Percentiles rank a stretch among this genome's conserved stretches.
These are phyloP conservation scores for Plasmodium adleri DNA, from an alignment of 169 alveolate genomes.

Conservation along the genomic window DNA sequence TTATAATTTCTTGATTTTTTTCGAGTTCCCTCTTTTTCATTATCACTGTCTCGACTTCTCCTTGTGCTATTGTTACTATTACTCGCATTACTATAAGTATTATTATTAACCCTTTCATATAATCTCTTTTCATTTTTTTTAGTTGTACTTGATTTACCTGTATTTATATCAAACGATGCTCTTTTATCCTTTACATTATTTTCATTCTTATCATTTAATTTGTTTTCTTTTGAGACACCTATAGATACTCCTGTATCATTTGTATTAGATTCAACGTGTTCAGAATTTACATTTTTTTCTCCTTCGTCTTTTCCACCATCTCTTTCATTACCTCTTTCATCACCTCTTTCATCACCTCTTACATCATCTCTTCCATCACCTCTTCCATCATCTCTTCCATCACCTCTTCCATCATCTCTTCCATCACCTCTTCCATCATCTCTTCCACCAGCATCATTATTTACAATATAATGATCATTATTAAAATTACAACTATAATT, in stretches of 20 bases:
- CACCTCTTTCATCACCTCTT: no score
- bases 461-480: not conserved
- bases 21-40: constrained; percentile 26
- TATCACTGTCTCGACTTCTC: constrained; percentile 18
- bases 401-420: no score
- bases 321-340: no score
- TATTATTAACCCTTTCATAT: constrained; percentile 34
- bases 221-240: not conserved
- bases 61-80: constrained; percentile 42
- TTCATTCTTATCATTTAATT: not conserved
- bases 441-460: not conserved
- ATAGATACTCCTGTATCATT: not conserved
- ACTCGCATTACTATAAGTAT: constrained; percentile 18
- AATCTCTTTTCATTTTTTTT: constrained; percentile 52
- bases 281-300: not conserved
- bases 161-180: not conserved
- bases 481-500: constrained; percentile 3
- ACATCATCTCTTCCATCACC: not conserved
- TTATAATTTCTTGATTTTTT: constrained; percentile 37
- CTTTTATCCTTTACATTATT: not conserved
- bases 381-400: not conserved
- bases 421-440: no score
- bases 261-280: not conserved
- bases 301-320: not conserved
- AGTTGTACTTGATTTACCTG: constrained; percentile 3